Evolutionary conservation across 1,284 basidiomycete genomes (phyloP), one percentile per base, ranked within the genome.

Genomic region (Rhodotorula sp.): DNA sequence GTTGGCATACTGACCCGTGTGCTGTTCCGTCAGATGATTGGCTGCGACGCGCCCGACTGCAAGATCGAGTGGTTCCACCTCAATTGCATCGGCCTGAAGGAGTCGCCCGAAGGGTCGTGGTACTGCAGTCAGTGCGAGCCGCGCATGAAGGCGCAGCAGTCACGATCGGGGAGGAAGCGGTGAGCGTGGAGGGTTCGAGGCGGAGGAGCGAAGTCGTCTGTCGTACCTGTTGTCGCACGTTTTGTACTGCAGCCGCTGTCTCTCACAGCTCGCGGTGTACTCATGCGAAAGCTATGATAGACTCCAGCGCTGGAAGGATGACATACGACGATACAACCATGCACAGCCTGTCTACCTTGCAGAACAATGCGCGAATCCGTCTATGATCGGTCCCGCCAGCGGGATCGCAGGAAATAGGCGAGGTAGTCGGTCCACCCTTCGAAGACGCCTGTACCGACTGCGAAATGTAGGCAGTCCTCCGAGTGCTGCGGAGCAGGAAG

Each of bases 91-190:
- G 88, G 89, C 2, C 85, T 96, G 65, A 84, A 86, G 19, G 85
- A 85, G 21, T 86, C 88, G 12, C 93, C 93, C 0, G 78, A 88
- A 12, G 92, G 91, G 0, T 85, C 84, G 23, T 96, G 93, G 93
- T 90, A 87, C 80, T 96, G 93, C 80, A 87, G 89, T 2, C 82
- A 85, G 53, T 89, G 90, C 79, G 67, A 71, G 44, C 61, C 64
- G n/a, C 67, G 67, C 48, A 60, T 63, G 62, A 66, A 72, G 55
- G 65, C 61, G 3, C 62, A 68, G 61, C 56, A 57, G 12, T 50
- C 45, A n/a, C 21, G 64, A 17, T 45, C 44, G 57, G 63, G 67
- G 16, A 41, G 67, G 56, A 66, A 65, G 34, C 50, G 64, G 2
- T 52, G 57, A 66, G 42, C 49, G 19, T 5, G 21, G 19, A 14